These are phyloP conservation scores for Ophiocordyceps camponoti-saundersi DNA, from an alignment of 2,329 filamentous ascomycete genomes.

Conservation along the genomic window DNA sequence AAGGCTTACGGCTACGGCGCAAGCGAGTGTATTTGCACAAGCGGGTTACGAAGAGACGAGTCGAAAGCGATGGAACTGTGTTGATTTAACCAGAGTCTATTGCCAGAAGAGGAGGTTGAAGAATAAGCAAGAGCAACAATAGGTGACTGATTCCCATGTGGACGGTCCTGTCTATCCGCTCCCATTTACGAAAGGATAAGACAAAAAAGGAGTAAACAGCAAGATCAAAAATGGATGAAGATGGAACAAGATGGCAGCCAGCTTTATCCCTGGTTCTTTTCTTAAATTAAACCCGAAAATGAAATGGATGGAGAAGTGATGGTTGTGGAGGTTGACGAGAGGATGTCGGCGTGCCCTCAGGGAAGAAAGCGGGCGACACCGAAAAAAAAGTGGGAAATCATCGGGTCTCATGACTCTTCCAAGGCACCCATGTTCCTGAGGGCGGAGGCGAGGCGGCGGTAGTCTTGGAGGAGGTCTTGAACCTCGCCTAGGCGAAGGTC, in stretches of 20 bases:
- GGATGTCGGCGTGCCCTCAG: too few relatives aligned
- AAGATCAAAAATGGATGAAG: neutral
- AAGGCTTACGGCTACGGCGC: too few relatives aligned
- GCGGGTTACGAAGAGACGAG: too few relatives aligned
- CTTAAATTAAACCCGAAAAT: too few relatives aligned
- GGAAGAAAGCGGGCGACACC: too few relatives aligned
- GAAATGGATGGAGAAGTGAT: too few relatives aligned
- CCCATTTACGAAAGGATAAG: neutral
- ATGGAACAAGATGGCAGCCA: neutral
- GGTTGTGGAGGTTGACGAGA: too few relatives aligned
- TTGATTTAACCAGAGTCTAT: too few relatives aligned
- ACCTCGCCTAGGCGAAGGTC: constrained; percentile 63
- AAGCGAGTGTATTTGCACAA: too few relatives aligned
- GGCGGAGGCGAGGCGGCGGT: constrained; percentile 50
- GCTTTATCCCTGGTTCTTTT: neutral
- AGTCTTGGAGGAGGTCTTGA: constrained; percentile 53
- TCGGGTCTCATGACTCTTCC: constrained; percentile 24
- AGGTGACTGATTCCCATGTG: neutral
- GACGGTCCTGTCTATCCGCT: neutral
- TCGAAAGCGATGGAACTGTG: too few relatives aligned
- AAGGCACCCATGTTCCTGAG: constrained; percentile 47
- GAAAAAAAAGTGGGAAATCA: neutral
- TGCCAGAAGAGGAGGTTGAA: too few relatives aligned
- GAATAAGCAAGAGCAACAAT: too few relatives aligned
- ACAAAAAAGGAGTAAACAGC: neutral